phyloP scores from a whole-genome alignment of 495 filamentous ascomycete genomes.

The Penicillium roqueforti region DNA sequence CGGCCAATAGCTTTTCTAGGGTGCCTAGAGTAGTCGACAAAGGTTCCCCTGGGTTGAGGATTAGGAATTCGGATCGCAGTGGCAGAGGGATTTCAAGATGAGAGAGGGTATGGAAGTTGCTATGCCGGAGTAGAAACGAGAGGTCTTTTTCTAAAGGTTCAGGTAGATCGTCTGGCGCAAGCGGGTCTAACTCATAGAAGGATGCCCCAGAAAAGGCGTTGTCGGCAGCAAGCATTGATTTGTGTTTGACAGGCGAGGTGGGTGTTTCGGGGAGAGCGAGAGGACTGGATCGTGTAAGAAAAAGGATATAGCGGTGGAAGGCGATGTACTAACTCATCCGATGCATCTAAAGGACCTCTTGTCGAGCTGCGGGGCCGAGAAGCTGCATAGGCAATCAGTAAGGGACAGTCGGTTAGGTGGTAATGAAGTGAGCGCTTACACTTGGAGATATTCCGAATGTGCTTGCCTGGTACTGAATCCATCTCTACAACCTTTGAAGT shows the following conservation, averaged over 20 bases:
- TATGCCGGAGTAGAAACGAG: slow-evolving; percentile 69
- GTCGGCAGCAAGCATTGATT: slow-evolving; percentile 10
- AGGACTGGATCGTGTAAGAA: slow-evolving; percentile 27
- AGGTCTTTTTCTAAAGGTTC: slow-evolving; percentile 60
- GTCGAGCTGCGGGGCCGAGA: slow-evolving; percentile 49
- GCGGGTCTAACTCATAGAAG: slow-evolving; percentile 32
- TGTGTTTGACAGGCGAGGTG: slow-evolving; percentile 12
- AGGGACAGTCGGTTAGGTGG: neutral
- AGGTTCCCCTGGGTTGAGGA: slow-evolving; percentile 35
- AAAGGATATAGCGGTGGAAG: neutral
- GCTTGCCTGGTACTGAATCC: slow-evolving; percentile 24
- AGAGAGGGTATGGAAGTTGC: slow-evolving; percentile 75
- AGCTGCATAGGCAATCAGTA: slow-evolving; percentile 32
- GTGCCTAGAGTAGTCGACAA: slow-evolving; percentile 31
- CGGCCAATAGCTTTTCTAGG: slow-evolving; percentile 67
- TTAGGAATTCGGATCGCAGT: slow-evolving; percentile 49
- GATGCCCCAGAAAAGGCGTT: slow-evolving; percentile 26
- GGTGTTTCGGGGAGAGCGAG: slow-evolving; percentile 15
- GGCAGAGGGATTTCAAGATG: slow-evolving; percentile 60
- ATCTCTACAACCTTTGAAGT: slow-evolving; percentile 15
- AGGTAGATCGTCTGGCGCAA: slow-evolving; percentile 34
- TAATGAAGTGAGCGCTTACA: slow-evolving; percentile 26
- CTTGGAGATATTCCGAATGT: slow-evolving; percentile 37
- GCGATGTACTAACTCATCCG: slow-evolving; percentile 37
- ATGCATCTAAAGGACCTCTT: slow-evolving; percentile 47